Base-by-base conservation (phyloP, 1,284 basidiomycete species). In the Ceratobasidium papillatum region DNA sequence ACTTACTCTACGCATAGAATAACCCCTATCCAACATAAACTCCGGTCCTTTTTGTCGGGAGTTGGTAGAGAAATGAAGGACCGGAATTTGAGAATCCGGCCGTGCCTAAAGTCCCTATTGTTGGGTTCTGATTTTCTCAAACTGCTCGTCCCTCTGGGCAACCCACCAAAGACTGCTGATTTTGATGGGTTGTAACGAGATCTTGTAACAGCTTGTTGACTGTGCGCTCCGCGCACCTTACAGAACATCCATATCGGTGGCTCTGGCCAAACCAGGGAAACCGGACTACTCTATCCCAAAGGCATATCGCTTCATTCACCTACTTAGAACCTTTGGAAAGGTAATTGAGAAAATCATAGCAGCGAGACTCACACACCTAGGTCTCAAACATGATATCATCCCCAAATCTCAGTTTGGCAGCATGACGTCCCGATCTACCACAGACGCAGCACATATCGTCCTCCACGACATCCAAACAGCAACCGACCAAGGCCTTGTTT, bases 251-350 rank as follows among this genome's bases (percentile, higher is more conserved):
- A 77, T 74, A 17, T 85, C 83, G 1, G 77, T 83, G 0, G 82
- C 85, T 0, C 75, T 86, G 0, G 71, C 79, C 19, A 86, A 87
- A 75, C 83, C 82, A 8, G 82, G 82, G 0, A 81, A 82, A 41
- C 30, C 80, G 0, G 79, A 81, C 75, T 86, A 87, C 78, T 75
- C 77, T 0, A 59, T 79, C 0, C 76, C 83, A 0, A 82, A 81
- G 27, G 78, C 85, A 0, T 85, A 82, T 73, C 76, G 83, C 0
- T 85, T 84, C 0, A 84, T 86, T 0, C 82, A 82, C 0, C 82
- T 86, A 0, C 78, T 83, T 0, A 78, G 81, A 71, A 81, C 80
- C 9, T 77, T 84, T n/a, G 80, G 80, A 2, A 85, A 85, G 63
- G 75, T 83, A 1, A 76, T 82, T 0, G 80, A 81, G 0, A 74